Base-by-base conservation (phyloP, 163 green algal species). In the Chlamydomonas reinhardtii region DNA sequence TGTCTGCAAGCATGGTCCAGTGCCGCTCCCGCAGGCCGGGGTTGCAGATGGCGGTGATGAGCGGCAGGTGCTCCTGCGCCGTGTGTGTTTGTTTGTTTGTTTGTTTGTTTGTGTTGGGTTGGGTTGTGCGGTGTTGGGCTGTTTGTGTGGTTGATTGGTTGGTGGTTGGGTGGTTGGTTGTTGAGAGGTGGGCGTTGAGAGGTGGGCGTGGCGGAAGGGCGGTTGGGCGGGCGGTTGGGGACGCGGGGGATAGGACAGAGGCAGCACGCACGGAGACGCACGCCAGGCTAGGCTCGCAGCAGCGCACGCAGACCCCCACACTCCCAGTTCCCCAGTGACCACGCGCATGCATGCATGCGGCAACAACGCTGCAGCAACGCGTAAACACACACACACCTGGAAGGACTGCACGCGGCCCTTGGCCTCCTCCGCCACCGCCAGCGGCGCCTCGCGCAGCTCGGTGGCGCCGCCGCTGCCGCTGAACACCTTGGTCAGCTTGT, bases 31-130 rank as follows among this genome's bases (percentile, higher is more conserved):
- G 90, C 76, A 97, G 89, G 12, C 93, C 95, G 4, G 82, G 87
- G 90, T 97, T 97, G 92, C 95, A 97, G 77, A 97, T 92, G 66
- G 92, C 92, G 25, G 75, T 88, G 73, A 97, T 95, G 35, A 97
- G 93, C 29, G 93, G 94, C 25, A 96, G 77, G 73, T 96, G 74
- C 74, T 94, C 91, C 85, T 95, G 89, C 73, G 62, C 88, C 31
- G 68, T 25, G 32, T 29, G 68, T 20, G 20, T 15, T 22, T 1
- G 68, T 35, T n/a, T n/a, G 70, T 48, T 56, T 56, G 56, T 22
- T 6, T 6, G 17, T 6, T n/a, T n/a, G n/a, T n/a, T n/a, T n/a
- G n/a, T n/a, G n/a, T n/a, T n/a, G n/a, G n/a, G n/a, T n/a, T n/a
- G n/a, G n/a, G 62, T 89, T 31, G 68, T 25, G 32, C 5, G 32